These are phyloP conservation scores for Plantago rigida DNA, from an alignment of 305 asterid genomes.

Conservation along the genomic window DNA sequence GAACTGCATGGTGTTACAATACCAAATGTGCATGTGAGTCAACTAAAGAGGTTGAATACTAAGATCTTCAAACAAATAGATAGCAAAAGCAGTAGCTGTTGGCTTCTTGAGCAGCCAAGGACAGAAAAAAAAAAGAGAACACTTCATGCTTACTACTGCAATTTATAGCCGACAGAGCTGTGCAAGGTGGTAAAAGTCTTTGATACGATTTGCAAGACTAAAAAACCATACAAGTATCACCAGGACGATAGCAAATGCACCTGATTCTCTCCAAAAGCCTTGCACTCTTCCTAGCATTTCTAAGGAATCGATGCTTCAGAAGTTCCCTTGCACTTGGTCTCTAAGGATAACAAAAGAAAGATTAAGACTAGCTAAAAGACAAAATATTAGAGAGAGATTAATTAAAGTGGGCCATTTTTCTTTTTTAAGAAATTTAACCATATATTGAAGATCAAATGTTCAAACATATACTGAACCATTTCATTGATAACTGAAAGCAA, in stretches of 20 bases:
- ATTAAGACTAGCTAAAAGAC: neutral
- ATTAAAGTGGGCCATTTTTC: no score
- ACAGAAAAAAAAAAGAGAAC: neutral
- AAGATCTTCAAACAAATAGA: neutral
- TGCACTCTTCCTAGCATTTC: conserved; percentile 82
- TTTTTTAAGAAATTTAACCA: no score
- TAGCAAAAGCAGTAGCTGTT: conserved; percentile 8
- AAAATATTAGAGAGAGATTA: conserved; percentile 15
- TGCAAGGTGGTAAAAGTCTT: conserved; percentile 5
- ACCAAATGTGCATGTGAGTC: conserved; percentile 2
- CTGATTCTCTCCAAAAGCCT: conserved; percentile 88
- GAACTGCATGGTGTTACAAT: conserved; percentile 21
- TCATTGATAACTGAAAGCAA: conserved; percentile 9
- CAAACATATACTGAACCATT: conserved; percentile 5
- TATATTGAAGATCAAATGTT: no score
- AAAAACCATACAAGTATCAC: neutral
- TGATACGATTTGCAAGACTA: conserved; percentile 16
- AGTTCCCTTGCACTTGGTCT: conserved; percentile 93
- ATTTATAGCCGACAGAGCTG: conserved; percentile 3
- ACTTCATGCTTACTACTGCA: neutral
- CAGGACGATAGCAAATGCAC: conserved; percentile 32
- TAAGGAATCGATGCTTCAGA: conserved; percentile 74
- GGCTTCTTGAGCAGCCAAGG: conserved; percentile 20
- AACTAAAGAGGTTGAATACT: conserved; percentile 14
- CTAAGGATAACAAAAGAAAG: conserved; percentile 31